Base-by-base conservation (phyloP, 2,329 filamentous ascomycete species). In the Fusarium ambrosium region DNA sequence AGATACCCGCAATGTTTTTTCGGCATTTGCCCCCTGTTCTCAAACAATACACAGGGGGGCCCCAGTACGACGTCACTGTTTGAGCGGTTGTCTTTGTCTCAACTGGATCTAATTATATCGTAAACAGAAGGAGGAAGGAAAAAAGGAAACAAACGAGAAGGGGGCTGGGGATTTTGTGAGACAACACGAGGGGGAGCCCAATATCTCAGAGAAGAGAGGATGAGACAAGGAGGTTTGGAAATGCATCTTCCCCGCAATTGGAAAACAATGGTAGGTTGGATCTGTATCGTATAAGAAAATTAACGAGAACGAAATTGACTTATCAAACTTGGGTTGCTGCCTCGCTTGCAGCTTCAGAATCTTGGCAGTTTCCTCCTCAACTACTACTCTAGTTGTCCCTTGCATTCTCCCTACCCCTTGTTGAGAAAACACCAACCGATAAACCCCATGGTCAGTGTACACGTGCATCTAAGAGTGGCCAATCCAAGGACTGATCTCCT, bases 1-100 rank as follows among this genome's bases (percentile, higher is more conserved):
- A 53, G 61, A 63, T 63, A 29, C 45, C 45, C 61, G 24, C 18
- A 27, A 56, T 56, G 62, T 64, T 55, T 64, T 55, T 64, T 20
- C 62, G 62, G 62, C 62, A 64, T 34, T 43, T 41, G 53, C 6
- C 51, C 62, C 62, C 53, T 48, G 62, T 45, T 29, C 36, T 64
- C 51, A 43, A 65, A 24, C 37, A 14, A n/a, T 10, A 16, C 43
- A 45, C 43, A 7, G 4, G 43, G 43, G 20, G 9, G 27, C 8
- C 29, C 29, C n/a, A 36, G 29, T 65, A 29, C 62, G 11, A 65
- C 39, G 62, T 39, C 45, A 53, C 13, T 34, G n/a, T 63, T 34
- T 27, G 34, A 20, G 61, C 13, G 34, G 24, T 14, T 9, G 27
- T 24, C 16, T 29, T 29, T 65, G 36, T 60, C 27, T 65, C 24